Percentiles rank a stretch among this genome's conserved stretches.
These are phyloP conservation scores for Ambispora gerdemannii DNA, from an alignment of 192 early-diverging fungal genomes.

Conservation along the genomic window DNA sequence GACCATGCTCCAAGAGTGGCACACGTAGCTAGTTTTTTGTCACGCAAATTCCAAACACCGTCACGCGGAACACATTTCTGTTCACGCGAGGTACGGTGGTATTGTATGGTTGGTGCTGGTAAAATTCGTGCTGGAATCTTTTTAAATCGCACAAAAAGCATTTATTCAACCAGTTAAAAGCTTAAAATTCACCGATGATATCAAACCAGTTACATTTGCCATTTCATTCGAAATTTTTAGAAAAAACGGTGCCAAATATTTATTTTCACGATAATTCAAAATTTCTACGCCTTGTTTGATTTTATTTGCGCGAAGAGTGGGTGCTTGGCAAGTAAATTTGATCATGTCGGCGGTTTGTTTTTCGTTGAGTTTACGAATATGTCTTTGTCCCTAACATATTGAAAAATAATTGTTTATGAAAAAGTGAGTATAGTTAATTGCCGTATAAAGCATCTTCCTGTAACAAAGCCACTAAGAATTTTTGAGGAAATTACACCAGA, in stretches of 20 bases:
- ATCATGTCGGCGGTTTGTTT: constrained; percentile 94
- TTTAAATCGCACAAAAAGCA: not conserved
- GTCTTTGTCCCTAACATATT: constrained; percentile 76
- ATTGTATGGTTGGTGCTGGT: constrained; percentile 15
- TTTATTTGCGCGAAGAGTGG: constrained; percentile 73
- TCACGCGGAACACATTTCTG: constrained; percentile 51
- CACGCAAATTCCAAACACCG: constrained; percentile 88
- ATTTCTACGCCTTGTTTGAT: constrained; percentile 70
- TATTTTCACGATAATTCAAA: constrained; percentile 64
- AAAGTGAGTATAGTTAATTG: not conserved
- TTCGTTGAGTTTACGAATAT: constrained; percentile 80
- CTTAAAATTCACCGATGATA: no score
- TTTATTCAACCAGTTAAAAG: no score
- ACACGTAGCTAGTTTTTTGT: constrained; percentile 73
- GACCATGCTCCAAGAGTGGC: constrained; percentile 74
- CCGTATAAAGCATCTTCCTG: no score
- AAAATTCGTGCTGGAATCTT: constrained; percentile 6
- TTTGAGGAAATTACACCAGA: no score
- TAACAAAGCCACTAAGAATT: no score
- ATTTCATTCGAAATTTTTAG: constrained; percentile 67
- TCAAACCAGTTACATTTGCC: constrained; percentile 60
- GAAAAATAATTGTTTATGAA: constrained; percentile 44
- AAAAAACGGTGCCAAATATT: constrained; percentile 74
- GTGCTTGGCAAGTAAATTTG: constrained; percentile 83
- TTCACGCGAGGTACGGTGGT: constrained; percentile 42